Base-by-base conservation (phyloP, 139 green algal genomes). In the Closterium sp. region DNA sequence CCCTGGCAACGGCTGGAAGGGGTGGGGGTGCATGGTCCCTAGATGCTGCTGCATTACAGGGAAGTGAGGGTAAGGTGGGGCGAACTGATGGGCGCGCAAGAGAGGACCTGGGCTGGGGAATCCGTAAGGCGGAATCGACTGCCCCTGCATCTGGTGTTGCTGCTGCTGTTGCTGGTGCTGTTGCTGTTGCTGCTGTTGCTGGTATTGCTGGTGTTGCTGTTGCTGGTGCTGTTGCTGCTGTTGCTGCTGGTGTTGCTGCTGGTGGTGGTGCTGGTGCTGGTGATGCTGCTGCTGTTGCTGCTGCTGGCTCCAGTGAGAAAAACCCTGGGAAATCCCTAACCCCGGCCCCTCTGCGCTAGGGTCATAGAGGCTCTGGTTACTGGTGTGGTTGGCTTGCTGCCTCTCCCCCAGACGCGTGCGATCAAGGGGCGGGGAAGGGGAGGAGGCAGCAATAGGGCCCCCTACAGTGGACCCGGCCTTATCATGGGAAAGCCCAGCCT, bases 111-210 rank as follows among this genome's bases (percentile, higher is more conserved):
- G 55, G 55, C 55, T 19, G 25, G 55, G 55, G 25, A 76, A 76
- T 2, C 55, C 55, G 16, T 76, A 76, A 16, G 55, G 16, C 23
- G 55, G 55, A 76, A 76, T 28, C 55, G 55, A 76, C 23, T 28
- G 12, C 16, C 55, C 55, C 55, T 76, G 55, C 55, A 76, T 19
- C 55, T 76, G 55, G 1, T 76, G 55, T 6, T 55, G 36, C 36
- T 55, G 36, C 36, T 55, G 36, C 76, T 31, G 85, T 31, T 88
- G 84, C 86, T 89, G 86, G 16, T 89, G 86, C 35, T 89, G 86
- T 19, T 76, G 55, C 55, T 76, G 55, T 19, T 76, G 55, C 55
- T 76, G 55, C 12, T 76, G 55, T 3, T 76, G 12, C 55, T 76
- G 55, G 16, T 76, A 19, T 3, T 89, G 86, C 86, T 89, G 86